Evolutionary conservation across 1,139 yeast species (phyloP).

Genomic region (Candida labiduridarum): DNA sequence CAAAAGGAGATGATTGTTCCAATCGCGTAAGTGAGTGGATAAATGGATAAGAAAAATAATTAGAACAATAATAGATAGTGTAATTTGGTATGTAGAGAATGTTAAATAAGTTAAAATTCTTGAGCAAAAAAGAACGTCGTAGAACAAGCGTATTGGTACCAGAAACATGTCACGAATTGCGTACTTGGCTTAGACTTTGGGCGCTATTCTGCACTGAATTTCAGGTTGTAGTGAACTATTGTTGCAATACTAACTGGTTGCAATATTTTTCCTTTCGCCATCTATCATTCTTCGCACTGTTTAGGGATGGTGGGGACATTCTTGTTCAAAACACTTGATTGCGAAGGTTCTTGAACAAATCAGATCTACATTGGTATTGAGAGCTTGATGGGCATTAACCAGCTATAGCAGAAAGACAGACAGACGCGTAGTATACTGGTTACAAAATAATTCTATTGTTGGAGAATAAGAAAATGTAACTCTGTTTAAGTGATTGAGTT

Average conservation of each 20-base stretch:
- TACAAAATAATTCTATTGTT: too few species aligned
- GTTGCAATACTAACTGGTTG: neutral
- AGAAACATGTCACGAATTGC: too few species aligned
- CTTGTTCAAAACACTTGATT: neutral
- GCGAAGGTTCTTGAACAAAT: neutral
- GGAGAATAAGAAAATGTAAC: too few species aligned
- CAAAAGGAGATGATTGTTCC: constrained; percentile 65
- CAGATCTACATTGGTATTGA: neutral
- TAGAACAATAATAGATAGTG: neutral
- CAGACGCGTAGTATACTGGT: too few species aligned
- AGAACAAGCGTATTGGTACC: neutral
- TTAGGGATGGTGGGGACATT: neutral
- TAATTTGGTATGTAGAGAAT: neutral
- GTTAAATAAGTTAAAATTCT: neutral
- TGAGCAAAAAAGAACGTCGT: neutral
- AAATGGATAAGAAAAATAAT: neutral
- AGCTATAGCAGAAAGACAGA: too few species aligned
- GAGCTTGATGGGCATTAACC: too few species aligned
- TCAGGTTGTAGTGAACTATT: neutral
- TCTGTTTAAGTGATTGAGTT: too few species aligned
- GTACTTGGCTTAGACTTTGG: too few species aligned
- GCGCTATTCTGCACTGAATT: neutral
- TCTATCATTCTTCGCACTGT: too few species aligned
- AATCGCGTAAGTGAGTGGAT: neutral
- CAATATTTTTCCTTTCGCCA: neutral